phyloP scores from a whole-genome alignment of 768 basidiomycete species.

The Leccinum broughii region DNA sequence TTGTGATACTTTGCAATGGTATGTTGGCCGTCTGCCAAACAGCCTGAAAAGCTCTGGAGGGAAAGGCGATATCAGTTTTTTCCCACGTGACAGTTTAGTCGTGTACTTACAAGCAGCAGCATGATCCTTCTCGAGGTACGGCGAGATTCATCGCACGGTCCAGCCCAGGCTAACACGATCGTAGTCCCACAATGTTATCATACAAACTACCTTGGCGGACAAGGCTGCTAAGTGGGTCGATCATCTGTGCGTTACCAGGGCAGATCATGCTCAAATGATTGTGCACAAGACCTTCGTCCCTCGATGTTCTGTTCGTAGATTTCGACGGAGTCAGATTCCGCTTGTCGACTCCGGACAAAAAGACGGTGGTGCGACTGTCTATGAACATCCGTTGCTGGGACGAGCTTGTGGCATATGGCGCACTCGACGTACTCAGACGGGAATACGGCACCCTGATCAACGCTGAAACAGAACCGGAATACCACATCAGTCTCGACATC shows the following conservation, averaged over 20 bases:
- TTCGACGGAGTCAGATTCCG: conserved; percentile 97
- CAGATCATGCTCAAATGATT: conserved; percentile 15
- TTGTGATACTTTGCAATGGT: conserved; percentile 13
- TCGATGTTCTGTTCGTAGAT: conserved; percentile 97
- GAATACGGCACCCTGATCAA: conserved; percentile 80
- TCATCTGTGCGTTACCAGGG: conserved; percentile 1
- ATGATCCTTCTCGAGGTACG: conserved; percentile 89
- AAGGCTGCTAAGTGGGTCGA: conserved; percentile 76
- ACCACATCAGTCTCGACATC: conserved; percentile 83
- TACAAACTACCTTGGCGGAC: conserved; percentile 84
- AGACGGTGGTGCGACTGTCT: conserved; percentile 80
- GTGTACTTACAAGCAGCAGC: not conserved
- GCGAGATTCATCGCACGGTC: not conserved
- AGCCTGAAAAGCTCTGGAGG: conserved; percentile 22
- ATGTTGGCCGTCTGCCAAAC: not conserved
- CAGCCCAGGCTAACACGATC: conserved; percentile 13
- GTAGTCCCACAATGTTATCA: conserved; percentile 90
- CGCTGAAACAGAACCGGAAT: conserved; percentile 77
- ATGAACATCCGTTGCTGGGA: conserved; percentile 99
- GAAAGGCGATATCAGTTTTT: conserved; percentile 24
- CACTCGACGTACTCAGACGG: conserved; percentile 69
- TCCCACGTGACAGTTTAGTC: conserved; percentile 30
- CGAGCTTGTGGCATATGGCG: conserved; percentile 87
- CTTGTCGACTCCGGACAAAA: conserved; percentile 83
- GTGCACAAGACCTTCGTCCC: conserved; percentile 70